A percentile compares a stretch with the other conserved stretches of the same genome.
Evolutionary conservation across 2,329 filamentous ascomycete species (phyloP).

Genomic region (Aspergillus udagawae): DNA sequence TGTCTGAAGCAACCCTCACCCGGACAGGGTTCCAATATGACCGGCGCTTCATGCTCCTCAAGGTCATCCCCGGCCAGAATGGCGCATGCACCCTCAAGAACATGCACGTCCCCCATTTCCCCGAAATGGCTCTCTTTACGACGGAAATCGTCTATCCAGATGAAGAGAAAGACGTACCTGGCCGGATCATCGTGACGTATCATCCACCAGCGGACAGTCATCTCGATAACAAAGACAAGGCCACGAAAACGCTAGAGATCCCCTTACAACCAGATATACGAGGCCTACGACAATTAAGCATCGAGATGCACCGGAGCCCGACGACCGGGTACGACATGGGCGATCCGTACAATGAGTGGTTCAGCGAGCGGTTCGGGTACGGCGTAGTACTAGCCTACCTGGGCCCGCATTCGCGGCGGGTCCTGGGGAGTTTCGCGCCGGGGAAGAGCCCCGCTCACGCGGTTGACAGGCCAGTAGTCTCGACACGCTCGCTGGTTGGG

Average conservation of each 20-base stretch:
- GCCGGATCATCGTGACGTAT: constrained; percentile 42
- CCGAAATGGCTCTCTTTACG: constrained; percentile 61
- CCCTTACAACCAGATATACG: constrained; percentile 53
- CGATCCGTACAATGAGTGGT: constrained; percentile 58
- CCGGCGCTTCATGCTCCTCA: constrained; percentile 66
- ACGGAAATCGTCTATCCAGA: constrained; percentile 48
- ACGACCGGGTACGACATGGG: constrained; percentile 63
- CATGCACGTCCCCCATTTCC: constrained; percentile 57
- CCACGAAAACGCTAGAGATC: constrained; percentile 45
- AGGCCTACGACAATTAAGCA: constrained; percentile 45
- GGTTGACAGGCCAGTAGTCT: constrained; percentile 1
- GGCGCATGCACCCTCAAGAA: constrained; percentile 41
- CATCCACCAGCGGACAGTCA: constrained; percentile 19
- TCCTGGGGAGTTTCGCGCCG: constrained; percentile 60
- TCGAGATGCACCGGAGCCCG: constrained; percentile 59
- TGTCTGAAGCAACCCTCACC: constrained; percentile 53
- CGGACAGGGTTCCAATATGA: constrained; percentile 63
- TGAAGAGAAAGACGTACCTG: constrained; percentile 7
- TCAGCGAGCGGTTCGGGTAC: constrained; percentile 63
- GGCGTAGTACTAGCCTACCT: constrained; percentile 61
- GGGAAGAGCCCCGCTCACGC: constrained; percentile 26
- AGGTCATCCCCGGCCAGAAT: constrained; percentile 36
- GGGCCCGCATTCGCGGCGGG: constrained; percentile 55
- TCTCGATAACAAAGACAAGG: constrained; percentile 1
- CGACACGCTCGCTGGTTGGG: not conserved